A percentile compares a stretch with the other conserved stretches of the same genome.
Conservation (phyloP, 2,329 filamentous ascomycete genomes). For the Aspergillus sp. region DNA sequence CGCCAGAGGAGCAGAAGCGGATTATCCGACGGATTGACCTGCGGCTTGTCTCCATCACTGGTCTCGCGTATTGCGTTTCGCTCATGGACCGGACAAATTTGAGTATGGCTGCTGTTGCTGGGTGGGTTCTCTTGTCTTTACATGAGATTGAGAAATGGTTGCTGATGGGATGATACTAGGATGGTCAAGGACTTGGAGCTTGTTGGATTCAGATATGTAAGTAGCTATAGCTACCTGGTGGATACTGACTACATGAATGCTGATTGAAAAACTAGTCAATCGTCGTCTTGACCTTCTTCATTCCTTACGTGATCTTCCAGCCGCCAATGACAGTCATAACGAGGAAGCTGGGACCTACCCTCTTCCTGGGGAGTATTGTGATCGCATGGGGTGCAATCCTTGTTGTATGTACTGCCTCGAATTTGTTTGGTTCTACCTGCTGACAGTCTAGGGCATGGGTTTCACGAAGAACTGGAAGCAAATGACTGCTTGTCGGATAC, state of each 20-base stretch:
- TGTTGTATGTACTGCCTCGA: conserved; percentile 22
- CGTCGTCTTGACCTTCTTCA: conserved; percentile 34
- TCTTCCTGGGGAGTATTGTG: conserved; percentile 29
- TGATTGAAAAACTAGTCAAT: conserved; percentile 24
- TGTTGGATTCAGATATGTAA: conserved; percentile 29
- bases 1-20: conserved; percentile 61
- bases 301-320: conserved; percentile 33
- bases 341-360: conserved; percentile 30
- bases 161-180: conserved; percentile 68
- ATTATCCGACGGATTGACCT: conserved; percentile 71
- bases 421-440: background rate
- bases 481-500: conserved; percentile 25
- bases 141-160: conserved; percentile 33
- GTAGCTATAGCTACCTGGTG: background rate
- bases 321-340: conserved; percentile 32
- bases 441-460: conserved; percentile 28
- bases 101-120: conserved; percentile 68
- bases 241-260: background rate
- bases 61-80: conserved; percentile 70
- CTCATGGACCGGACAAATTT: conserved; percentile 80
- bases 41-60: conserved; percentile 62
- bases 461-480: conserved; percentile 30
- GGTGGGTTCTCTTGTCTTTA: conserved; percentile 41
- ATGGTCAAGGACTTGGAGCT: conserved; percentile 33
- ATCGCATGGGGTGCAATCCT: conserved; percentile 30